Evolutionary conservation across 2,329 filamentous ascomycete species (phyloP).

Genomic region (Coniochaeta sp.): DNA sequence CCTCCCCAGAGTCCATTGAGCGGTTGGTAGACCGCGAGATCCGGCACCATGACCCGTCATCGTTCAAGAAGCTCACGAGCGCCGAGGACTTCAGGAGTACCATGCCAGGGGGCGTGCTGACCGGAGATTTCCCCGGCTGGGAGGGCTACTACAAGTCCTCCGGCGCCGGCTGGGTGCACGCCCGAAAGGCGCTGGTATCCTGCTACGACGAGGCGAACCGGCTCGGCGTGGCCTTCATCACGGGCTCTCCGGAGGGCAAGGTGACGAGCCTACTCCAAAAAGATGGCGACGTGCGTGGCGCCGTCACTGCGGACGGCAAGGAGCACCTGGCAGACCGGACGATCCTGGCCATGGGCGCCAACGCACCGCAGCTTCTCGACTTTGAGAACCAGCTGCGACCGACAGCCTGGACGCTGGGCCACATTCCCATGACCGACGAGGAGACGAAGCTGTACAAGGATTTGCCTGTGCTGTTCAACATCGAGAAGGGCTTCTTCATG

Average conservation of each 20-base stretch:
- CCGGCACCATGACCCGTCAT: constrained; percentile 8
- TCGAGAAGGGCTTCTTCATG: constrained; percentile 42
- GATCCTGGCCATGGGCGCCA: constrained; percentile 42
- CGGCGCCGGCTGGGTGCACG: constrained; percentile 46
- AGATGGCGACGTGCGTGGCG: constrained; percentile 31
- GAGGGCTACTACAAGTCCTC: constrained; percentile 36
- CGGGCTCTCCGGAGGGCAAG: constrained; percentile 27
- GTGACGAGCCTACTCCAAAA: constrained; percentile 29
- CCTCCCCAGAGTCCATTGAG: constrained; percentile 5
- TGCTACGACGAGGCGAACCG: constrained; percentile 34
- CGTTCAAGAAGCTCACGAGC: constrained; percentile 24
- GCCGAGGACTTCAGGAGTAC: constrained; percentile 38
- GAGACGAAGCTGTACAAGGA: constrained; percentile 37
- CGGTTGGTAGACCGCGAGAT: constrained; percentile 11
- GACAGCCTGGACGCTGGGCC: constrained; percentile 45
- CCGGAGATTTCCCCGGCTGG: constrained; percentile 41
- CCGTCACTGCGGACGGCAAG: constrained; percentile 31
- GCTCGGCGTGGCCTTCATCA: constrained; percentile 39
- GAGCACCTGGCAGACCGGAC: constrained; percentile 32
- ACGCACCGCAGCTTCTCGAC: constrained; percentile 36
- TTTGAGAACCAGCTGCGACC: constrained; percentile 44
- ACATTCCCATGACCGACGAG: constrained; percentile 37
- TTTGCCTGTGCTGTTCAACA: constrained; percentile 40
- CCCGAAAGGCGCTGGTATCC: constrained; percentile 37
- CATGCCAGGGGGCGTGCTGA: constrained; percentile 44